These are phyloP conservation scores for Leccinellum luteum DNA, from an alignment of 768 basidiomycete genomes.

Conservation along the genomic window DNA sequence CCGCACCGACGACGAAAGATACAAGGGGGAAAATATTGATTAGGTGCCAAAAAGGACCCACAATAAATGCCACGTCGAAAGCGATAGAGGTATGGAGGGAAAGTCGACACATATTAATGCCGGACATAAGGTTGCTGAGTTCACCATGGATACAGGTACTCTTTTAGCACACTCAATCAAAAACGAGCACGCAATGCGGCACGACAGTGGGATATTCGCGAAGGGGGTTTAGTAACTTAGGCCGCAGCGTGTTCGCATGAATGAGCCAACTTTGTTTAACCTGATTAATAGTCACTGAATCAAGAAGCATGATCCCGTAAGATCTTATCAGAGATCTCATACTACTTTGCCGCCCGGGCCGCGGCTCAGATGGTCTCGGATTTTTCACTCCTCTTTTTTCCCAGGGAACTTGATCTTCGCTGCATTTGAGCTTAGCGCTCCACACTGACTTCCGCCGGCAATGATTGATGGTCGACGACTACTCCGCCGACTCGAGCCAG, in stretches of 20 bases:
- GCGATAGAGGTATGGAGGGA: slow-evolving; percentile 9
- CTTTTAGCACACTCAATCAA: not conserved
- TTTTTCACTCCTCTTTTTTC: too few species aligned
- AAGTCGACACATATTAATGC: slow-evolving; percentile 3
- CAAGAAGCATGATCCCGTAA: not conserved
- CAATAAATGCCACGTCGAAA: not conserved
- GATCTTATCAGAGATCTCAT: not conserved
- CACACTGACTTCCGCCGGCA: not conserved
- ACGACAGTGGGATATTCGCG: slow-evolving; percentile 1
- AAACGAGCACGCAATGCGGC: not conserved
- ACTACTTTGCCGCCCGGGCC: not conserved
- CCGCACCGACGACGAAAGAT: slow-evolving; percentile 8
- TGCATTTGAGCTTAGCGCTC: not conserved
- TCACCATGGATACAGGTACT: slow-evolving; percentile 24
- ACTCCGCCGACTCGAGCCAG: not conserved
- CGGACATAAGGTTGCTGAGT: slow-evolving; percentile 8
- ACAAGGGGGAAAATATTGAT: not conserved
- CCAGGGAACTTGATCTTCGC: too few species aligned
- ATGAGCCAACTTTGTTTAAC: not conserved
- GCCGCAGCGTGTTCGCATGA: not conserved
- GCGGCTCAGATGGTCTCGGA: too few species aligned
- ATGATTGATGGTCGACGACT: not conserved
- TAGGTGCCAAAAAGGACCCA: not conserved
- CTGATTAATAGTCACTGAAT: not conserved
- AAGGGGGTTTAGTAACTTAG: not conserved